Evolutionary conservation across 805 yeast genomes (phyloP).

Genomic region (Candida peoriensis): DNA sequence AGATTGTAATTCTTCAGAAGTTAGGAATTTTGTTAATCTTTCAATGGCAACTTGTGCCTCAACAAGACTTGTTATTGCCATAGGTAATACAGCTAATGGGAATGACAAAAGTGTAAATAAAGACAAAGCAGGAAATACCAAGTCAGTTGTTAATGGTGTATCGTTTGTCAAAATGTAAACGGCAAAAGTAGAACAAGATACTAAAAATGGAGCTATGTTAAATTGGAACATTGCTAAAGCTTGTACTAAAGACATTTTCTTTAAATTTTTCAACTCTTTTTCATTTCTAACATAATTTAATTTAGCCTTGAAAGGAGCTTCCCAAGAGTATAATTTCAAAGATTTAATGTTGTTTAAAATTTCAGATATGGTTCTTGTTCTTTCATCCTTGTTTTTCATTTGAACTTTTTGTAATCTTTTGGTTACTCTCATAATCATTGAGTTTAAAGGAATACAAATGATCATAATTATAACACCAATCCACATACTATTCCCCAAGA

Average conservation of each 20-base stretch:
- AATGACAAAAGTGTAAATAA: constrained; percentile 83
- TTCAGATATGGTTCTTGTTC: constrained; percentile 86
- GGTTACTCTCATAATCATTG: constrained; percentile 59
- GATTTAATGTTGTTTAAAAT: constrained; percentile 89
- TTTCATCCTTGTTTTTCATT: constrained; percentile 86
- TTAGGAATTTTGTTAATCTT: constrained; percentile 70
- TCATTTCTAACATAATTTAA: constrained; percentile 82
- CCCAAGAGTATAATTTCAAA: constrained; percentile 95
- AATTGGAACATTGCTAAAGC: constrained; percentile 75
- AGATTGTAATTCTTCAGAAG: constrained; percentile 74
- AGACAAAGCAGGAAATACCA: constrained; percentile 87
- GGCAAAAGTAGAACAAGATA: constrained; percentile 86
- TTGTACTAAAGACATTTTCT: constrained; percentile 63
- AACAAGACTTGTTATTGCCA: constrained; percentile 76
- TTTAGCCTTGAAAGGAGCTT: constrained; percentile 70
- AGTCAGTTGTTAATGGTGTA: constrained; percentile 76
- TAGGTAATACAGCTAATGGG: constrained; percentile 91
- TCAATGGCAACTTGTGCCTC: constrained; percentile 83
- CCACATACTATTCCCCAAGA: constrained; percentile 92
- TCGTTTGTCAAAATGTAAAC: constrained; percentile 57
- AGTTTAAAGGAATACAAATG: constrained; percentile 76
- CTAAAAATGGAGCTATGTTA: constrained; percentile 83
- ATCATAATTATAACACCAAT: constrained; percentile 82
- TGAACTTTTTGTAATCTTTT: constrained; percentile 74
- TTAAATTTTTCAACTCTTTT: constrained; percentile 73